A percentile compares a stretch with the other conserved stretches of the same genome.
Conservation (phyloP, 2,329 filamentous ascomycete genomes). For the Ophiostoma triangulosporum region DNA sequence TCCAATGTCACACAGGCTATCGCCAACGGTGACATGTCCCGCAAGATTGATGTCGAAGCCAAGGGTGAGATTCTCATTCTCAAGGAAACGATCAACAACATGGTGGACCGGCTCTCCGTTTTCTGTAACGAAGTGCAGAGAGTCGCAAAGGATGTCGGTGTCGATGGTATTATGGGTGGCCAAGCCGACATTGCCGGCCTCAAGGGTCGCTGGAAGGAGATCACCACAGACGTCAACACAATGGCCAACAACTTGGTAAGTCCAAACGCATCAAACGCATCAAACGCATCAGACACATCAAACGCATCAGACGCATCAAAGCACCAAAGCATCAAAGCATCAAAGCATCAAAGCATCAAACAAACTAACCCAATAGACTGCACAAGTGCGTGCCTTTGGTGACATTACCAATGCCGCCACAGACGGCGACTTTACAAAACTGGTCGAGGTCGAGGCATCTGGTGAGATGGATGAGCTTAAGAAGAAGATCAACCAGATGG, state of each 20-base stretch:
- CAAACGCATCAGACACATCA: no score
- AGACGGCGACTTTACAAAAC: constrained; percentile 91
- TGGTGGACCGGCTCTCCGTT: constrained; percentile 88
- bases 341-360: no score
- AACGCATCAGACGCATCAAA: no score
- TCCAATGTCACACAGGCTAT: constrained; percentile 91
- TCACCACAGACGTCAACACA: constrained; percentile 91
- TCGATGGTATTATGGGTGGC: constrained; percentile 96
- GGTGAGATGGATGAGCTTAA: constrained; percentile 99
- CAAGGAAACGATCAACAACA: constrained; percentile 97
- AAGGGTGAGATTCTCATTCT: constrained; percentile 88
- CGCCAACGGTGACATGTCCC: constrained; percentile 88
- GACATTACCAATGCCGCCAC: constrained; percentile 98
- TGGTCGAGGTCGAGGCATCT: constrained; percentile 92
- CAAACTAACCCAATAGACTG: constrained; percentile 47
- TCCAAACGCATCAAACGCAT: no score
- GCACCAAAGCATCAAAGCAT: no score
- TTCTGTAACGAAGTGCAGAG: constrained; percentile 95
- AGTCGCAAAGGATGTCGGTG: constrained; percentile 90
- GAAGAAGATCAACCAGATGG: constrained; percentile 99
- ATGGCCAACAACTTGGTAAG: constrained; percentile 54
- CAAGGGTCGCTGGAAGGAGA: constrained; percentile 93
- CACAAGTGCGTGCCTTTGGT: constrained; percentile 93
- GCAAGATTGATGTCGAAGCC: constrained; percentile 89
- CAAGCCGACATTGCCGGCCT: constrained; percentile 90